Conservation (phyloP, 73 alveolate genomes). For the Stentor roeselii region DNA sequence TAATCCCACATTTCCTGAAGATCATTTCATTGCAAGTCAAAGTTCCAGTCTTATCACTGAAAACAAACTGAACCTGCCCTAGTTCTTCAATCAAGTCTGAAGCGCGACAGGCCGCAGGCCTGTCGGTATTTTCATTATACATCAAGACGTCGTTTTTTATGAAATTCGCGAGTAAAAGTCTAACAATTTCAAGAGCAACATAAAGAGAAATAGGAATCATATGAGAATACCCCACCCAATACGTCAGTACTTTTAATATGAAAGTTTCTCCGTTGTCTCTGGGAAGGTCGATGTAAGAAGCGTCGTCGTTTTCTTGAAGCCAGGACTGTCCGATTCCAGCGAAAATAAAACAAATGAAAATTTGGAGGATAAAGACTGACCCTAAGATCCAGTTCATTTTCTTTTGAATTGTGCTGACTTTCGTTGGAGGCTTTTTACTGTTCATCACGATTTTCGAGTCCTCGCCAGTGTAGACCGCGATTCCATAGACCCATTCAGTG, state of each 20-base stretch:
- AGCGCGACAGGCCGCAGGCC: conserved; percentile 78
- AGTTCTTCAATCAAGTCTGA: conserved; percentile 88
- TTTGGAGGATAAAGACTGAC: conserved; percentile 43
- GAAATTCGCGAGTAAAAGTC: conserved; percentile 75
- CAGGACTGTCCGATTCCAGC: background rate
- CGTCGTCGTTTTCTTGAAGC: background rate
- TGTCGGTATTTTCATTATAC: conserved; percentile 63
- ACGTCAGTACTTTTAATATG: conserved; percentile 81
- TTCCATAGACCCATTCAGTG: conserved; percentile 57
- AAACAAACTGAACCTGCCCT: conserved; percentile 81
- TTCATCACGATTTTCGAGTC: conserved; percentile 79
- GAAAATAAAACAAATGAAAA: conserved; percentile 43
- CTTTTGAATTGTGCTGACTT: conserved; percentile 58
- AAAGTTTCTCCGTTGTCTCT: conserved; percentile 63
- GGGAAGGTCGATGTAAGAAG: background rate
- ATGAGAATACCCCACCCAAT: conserved; percentile 79
- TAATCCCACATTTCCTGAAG: background rate
- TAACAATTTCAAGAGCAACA: conserved; percentile 82
- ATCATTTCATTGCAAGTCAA: no score
- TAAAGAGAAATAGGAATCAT: conserved; percentile 89
- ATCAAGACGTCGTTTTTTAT: conserved; percentile 73
- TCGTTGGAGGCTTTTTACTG: conserved; percentile 57
- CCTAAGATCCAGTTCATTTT: conserved; percentile 61
- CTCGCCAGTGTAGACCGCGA: conserved; percentile 66
- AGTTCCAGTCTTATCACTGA: conserved; percentile 93